Base-by-base conservation (phyloP, 257 asterid genomes). In the Nicotiana attenuata region DNA sequence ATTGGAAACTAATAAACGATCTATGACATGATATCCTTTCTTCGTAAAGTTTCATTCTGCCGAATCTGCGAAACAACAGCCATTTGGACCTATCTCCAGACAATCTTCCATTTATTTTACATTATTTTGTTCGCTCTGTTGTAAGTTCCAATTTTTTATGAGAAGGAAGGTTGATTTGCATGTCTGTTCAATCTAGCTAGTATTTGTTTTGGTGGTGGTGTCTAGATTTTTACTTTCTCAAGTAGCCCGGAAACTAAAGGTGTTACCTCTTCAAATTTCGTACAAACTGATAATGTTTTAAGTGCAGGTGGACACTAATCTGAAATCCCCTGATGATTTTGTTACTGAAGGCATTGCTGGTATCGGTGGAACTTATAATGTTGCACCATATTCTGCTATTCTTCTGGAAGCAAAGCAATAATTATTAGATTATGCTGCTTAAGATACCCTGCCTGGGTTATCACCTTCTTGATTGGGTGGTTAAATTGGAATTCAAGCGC, bases 291-390 rank as follows among this genome's bases (percentile, higher is more conserved):
- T 60, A 16, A 15, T 7, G 47, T 83, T 80, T 61, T 35, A 47
- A 83, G 53, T 87, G 88, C 93, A 95, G 98, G 97, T 93, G 60
- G 98, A 93, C 90, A 93, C 99, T 3, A 93, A 93, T 91, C 89
- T 93, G 87, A 94, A 83, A 80, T 83, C 98, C 65, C 97, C 98
- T 0, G 83, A 81, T 76, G 98, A 95, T 83, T 78, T 93, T 19
- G 91, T 90, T 76, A 61, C 82, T 35, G 94, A 91, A 77, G 99
- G 99, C 22, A 91, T 87, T 80, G 81, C 90, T n/a, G 97, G 95
- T 47, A 75, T 92, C 78, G 63, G 85, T 85, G 86, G 75, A 52
- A 85, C 82, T 19, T 95, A 95, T 80, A 85, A 91, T 52, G 65
- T 93, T 13, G 97, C 98, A 56, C 97, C 97, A 35, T 87, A 88